Evolutionary conservation across 139 green algal species (phyloP).

Genomic region (Chlamydomonas sphaeroides): DNA sequence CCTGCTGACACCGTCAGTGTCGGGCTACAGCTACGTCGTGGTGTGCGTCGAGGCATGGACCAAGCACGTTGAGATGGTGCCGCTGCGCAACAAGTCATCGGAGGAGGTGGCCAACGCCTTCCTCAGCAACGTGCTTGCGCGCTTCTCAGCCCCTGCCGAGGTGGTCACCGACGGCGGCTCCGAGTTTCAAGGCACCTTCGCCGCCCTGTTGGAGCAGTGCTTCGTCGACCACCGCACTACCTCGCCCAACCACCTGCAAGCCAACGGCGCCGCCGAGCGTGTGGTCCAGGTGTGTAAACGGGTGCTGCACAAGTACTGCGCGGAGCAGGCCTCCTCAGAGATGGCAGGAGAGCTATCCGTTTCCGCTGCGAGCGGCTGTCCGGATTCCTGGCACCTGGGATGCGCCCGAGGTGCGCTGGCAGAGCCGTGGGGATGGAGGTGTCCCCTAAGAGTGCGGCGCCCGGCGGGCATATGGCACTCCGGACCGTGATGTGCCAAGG

Average conservation of each 20-base stretch:
- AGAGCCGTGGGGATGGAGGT: too few relatives aligned
- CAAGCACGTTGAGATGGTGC: constrained; percentile 42
- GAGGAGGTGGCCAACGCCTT: not conserved
- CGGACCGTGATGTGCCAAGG: too few relatives aligned
- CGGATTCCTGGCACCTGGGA: too few relatives aligned
- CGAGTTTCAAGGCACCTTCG: constrained; percentile 49
- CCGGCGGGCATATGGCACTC: too few relatives aligned
- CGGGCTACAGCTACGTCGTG: constrained; percentile 44
- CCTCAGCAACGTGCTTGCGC: constrained; percentile 35
- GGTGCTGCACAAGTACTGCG: constrained; percentile 39
- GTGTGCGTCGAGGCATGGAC: constrained; percentile 48
- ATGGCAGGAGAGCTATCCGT: too few relatives aligned
- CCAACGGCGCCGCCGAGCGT: constrained; percentile 40
- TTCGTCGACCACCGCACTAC: constrained; percentile 50
- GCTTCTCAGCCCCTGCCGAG: constrained; percentile 34
- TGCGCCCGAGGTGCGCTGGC: too few relatives aligned
- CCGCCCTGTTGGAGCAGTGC: constrained; percentile 4
- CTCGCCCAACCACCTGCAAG: constrained; percentile 37
- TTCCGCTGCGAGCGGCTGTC: too few relatives aligned
- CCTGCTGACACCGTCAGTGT: not conserved
- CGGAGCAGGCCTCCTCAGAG: not conserved
- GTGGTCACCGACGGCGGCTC: constrained; percentile 50
- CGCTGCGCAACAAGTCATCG: constrained; percentile 30
- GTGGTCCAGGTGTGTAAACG: constrained; percentile 44
- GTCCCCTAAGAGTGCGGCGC: too few relatives aligned